Base-by-base conservation (phyloP, 2,329 filamentous ascomycete species). In the Fusarium proliferatum region DNA sequence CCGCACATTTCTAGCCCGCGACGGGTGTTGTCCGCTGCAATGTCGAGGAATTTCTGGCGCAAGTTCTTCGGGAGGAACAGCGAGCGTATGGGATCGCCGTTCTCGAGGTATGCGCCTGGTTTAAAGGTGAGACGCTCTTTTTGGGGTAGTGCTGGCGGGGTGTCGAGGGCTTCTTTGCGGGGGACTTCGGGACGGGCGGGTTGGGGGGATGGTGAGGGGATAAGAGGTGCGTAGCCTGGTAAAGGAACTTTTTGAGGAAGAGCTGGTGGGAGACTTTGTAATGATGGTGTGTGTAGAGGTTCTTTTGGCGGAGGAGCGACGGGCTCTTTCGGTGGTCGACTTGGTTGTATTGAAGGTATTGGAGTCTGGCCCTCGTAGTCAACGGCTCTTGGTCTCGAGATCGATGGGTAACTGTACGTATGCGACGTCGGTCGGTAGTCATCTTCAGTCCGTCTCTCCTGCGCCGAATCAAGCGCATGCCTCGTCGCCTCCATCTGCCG, bases 1-100 rank as follows among this genome's bases (percentile, higher is more conserved):
- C 96, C 96, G 80, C 96, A 98, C 75, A 96, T 98, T 84, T 99
- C 96, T 23, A 98, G 88, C 41, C 97, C 97, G 7, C 87, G 87
- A 36, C 85, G 85, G 0, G 96, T 99, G 80, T 99, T 98, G 23
- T 89, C 83, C 0, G 88, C 84, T 0, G 95, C 96, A 36, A 95
- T 85, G 6, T 88, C 83, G 23, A 98, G 87, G 80, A 99, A 99
- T 10, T 88, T 85, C 5, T 87, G 83, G 34, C 95, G 93, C 2
- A 99, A 88, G 17, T 89, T 88, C 2, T 90, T 88, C 0, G 96
- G 96, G 3, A 99, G 87, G 80, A 98, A 97, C 39, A 99, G 87
- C 0, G 95, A 94, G 39, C 96, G 92, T 11, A 99, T 89, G 1
- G 95, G 93, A 10, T 91, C 90, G 23, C 96, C 96, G 76, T 94